Conservation (phyloP, 371 early-diverging fungal species). For the Fennellomyces sp. region DNA sequence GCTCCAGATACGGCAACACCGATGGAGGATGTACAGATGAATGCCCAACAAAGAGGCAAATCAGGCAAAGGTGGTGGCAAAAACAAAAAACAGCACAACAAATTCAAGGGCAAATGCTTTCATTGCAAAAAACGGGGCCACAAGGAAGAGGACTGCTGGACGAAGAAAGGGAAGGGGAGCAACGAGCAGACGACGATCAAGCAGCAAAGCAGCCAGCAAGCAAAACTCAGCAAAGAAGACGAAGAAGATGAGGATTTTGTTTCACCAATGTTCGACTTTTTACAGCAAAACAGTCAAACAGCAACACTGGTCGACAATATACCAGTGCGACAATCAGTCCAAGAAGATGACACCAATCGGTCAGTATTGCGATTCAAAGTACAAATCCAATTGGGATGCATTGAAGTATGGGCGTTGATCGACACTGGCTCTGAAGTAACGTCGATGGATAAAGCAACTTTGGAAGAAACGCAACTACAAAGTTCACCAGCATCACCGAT, state of each 20-base stretch:
- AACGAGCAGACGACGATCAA: background rate
- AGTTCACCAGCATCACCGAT: background rate
- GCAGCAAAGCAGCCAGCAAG: background rate
- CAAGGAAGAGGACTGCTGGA: background rate
- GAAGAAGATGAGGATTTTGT: background rate
- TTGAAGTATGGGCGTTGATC: background rate
- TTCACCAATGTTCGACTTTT: background rate
- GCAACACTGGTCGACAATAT: background rate
- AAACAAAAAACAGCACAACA: background rate
- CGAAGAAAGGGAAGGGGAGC: background rate
- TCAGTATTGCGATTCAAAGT: background rate
- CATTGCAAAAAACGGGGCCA: background rate
- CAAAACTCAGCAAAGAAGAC: background rate
- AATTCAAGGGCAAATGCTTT: background rate
- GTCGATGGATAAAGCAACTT: background rate
- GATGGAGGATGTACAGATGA: background rate
- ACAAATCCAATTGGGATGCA: background rate
- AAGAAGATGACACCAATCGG: background rate
- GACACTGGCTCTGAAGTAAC: conserved; percentile 1
- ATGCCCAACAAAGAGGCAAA: background rate
- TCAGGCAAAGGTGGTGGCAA: background rate
- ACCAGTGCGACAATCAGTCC: background rate
- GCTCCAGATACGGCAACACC: background rate
- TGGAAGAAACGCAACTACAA: background rate
- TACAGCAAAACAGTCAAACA: background rate